A percentile compares a stretch with the other conserved stretches of the same genome.
Conservation (phyloP, 352 stramenopile species). For the Globisporangium viniferum region DNA sequence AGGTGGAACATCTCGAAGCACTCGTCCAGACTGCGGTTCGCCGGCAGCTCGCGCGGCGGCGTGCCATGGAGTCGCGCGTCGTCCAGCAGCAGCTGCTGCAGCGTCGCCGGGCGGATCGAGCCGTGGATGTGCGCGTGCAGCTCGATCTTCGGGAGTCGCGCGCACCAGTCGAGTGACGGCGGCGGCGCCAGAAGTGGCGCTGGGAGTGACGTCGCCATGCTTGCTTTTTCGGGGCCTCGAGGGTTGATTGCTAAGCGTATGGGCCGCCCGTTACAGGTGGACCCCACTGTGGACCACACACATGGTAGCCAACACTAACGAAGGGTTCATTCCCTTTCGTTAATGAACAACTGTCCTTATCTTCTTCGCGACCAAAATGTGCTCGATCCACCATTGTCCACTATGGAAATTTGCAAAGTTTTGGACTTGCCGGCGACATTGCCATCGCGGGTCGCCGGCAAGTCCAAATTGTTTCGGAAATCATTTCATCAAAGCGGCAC, state of each 20-base stretch:
- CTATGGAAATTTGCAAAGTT: no score
- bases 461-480: no score
- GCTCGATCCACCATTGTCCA: no score
- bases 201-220: background rate
- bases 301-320: no score
- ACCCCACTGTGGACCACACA: slow-evolving; percentile 1
- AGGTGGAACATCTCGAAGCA: slow-evolving; percentile 89
- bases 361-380: no score
- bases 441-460: no score
- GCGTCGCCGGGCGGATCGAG: slow-evolving; percentile 63
- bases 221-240: background rate
- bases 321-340: no score
- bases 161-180: slow-evolving; percentile 49
- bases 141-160: slow-evolving; percentile 75
- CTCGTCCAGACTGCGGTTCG: slow-evolving; percentile 63
- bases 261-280: background rate
- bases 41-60: slow-evolving; percentile 32
- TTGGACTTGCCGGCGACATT: no score
- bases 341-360: no score
- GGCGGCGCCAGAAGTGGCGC: background rate
- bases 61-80: slow-evolving; percentile 28
- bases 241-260: slow-evolving; percentile 10
- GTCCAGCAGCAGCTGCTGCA: slow-evolving; percentile 62
- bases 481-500: background rate
- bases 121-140: slow-evolving; percentile 89